Base-by-base conservation (phyloP, 768 basidiomycete species). In the Termitomyces sp. region DNA sequence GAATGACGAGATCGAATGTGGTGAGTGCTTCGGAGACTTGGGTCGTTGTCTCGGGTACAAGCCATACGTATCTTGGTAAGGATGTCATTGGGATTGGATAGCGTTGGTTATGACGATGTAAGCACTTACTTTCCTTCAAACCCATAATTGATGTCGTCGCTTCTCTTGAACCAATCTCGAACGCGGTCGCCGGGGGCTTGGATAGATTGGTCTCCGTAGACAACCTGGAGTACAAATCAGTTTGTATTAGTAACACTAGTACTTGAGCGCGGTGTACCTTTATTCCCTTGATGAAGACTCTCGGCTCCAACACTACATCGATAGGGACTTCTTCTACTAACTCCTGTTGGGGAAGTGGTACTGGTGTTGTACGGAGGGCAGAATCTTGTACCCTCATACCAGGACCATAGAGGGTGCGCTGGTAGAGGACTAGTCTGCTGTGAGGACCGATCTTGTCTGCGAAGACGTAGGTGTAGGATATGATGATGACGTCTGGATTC, bases 161-260 rank as follows among this genome's bases (percentile, higher is more conserved):
- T 56, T 2, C 49, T 43, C 9, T 31, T 38, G 11, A 12, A 38
- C 27, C 29, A 22, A 7, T 51, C 50, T 16, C 29, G 36, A 45
- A 56, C 16, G 4, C 55, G 50, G 18, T 56, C 50, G 7, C 20
- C 22, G n/a, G 55, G 50, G 0, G 55, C 55, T 20, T 56, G 33
- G 9, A 7, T 45, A 23, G 35, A 42, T 22, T 5, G 31, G 10
- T 52, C 36, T 0, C 13, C 31, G 16, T 56, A 56, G 1, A 51
- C 36, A 18, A 56, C 44, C 55, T 56, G 3, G 4, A 11, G 25
- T 40, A 18, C 5, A 3, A 3, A 36, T 11, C 35, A 11, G 16
- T 11, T n/a, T n/a, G n/a, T 29, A 10, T 15, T 36, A 12, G 6
- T 25, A 23, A 11, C 16, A 25, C 48, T 25, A 7, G n/a, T n/a